A percentile compares a stretch with the other conserved stretches of the same genome.
phyloP scores from a whole-genome alignment of 108 stramenopile genomes.

The Mayamaea pseudoterrestris region DNA sequence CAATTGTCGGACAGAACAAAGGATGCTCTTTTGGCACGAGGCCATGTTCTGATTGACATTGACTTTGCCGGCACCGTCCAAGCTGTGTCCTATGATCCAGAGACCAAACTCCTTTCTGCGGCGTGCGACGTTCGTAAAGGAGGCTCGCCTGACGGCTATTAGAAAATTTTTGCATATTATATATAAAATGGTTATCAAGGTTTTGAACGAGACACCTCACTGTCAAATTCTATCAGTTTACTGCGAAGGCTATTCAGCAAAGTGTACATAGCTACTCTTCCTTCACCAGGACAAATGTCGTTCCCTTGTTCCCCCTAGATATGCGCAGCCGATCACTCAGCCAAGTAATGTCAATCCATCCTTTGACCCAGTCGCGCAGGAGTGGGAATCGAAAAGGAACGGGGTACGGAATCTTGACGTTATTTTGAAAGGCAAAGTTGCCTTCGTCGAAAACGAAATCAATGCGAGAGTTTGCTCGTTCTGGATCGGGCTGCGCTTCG shows the following conservation, averaged over 20 bases:
- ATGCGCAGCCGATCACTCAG: conserved; percentile 71
- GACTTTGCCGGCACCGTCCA: conserved; percentile 57
- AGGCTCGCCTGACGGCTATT: conserved; percentile 57
- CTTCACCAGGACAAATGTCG: conserved; percentile 74
- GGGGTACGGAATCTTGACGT: conserved; percentile 56
- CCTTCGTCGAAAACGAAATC: conserved; percentile 83
- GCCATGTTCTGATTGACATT: conserved; percentile 32
- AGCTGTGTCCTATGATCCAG: conserved; percentile 52
- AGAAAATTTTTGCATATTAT: too few species aligned
- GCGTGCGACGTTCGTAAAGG: conserved; percentile 68
- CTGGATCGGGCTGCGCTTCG: conserved; percentile 55
- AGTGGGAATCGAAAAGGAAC: conserved; percentile 73
- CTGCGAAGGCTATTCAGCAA: too few species aligned
- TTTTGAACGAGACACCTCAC: too few species aligned
- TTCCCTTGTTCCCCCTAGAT: conserved; percentile 76
- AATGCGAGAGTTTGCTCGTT: conserved; percentile 59
- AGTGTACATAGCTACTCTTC: too few species aligned
- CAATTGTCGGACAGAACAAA: conserved; percentile 29
- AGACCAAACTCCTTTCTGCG: conserved; percentile 37
- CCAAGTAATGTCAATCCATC: conserved; percentile 84
- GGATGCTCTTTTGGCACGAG: conserved; percentile 27
- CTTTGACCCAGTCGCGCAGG: conserved; percentile 75
- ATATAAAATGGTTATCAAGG: too few species aligned
- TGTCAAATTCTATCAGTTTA: too few species aligned
- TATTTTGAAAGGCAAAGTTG: conserved; percentile 41